Conservation (phyloP, 1,284 basidiomycete genomes). For the Ceratobasidium papillatum region DNA sequence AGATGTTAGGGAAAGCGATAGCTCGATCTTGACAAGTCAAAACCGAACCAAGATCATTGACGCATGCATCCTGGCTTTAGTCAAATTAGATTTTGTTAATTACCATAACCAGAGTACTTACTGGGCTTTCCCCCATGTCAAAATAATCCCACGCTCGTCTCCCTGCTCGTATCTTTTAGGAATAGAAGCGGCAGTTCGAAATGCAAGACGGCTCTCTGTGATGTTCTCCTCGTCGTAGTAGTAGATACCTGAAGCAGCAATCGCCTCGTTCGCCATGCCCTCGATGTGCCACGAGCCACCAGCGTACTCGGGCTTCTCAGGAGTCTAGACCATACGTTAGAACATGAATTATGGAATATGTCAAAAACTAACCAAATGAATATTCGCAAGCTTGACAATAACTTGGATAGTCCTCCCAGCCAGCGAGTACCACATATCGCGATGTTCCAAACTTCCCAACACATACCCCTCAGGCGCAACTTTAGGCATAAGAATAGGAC, state of each 20-base stretch:
- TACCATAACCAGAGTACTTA: no score
- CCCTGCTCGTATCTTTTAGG: slow-evolving; percentile 13
- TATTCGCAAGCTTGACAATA: slow-evolving; percentile 63
- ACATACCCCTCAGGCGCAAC: slow-evolving; percentile 39
- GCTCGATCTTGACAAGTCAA: slow-evolving; percentile 54
- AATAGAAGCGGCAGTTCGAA: slow-evolving; percentile 27
- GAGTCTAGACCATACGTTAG: slow-evolving; percentile 49
- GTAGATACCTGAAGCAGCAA: slow-evolving; percentile 59
- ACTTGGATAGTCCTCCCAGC: slow-evolving; percentile 54
- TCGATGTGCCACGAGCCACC: slow-evolving; percentile 55
- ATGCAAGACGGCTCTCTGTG: slow-evolving; percentile 32
- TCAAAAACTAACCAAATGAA: slow-evolving; percentile 50
- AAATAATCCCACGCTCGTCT: not conserved
- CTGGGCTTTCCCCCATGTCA: slow-evolving; percentile 35
- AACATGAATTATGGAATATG: no score
- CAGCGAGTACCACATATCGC: slow-evolving; percentile 44
- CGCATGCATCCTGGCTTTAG: slow-evolving; percentile 32
- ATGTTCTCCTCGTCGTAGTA: slow-evolving; percentile 47
- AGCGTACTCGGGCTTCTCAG: slow-evolving; percentile 53
- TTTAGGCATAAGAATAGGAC: slow-evolving; percentile 45
- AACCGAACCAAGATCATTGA: slow-evolving; percentile 54
- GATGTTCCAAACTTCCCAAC: slow-evolving; percentile 43
- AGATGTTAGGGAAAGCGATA: slow-evolving; percentile 59
- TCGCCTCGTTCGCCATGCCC: slow-evolving; percentile 58
- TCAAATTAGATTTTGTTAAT: slow-evolving; percentile 6